Percentiles rank a stretch among this genome's conserved stretches.
Conservation (phyloP, 176 grass and related monocot genomes). For the Eragrostis curvula region DNA sequence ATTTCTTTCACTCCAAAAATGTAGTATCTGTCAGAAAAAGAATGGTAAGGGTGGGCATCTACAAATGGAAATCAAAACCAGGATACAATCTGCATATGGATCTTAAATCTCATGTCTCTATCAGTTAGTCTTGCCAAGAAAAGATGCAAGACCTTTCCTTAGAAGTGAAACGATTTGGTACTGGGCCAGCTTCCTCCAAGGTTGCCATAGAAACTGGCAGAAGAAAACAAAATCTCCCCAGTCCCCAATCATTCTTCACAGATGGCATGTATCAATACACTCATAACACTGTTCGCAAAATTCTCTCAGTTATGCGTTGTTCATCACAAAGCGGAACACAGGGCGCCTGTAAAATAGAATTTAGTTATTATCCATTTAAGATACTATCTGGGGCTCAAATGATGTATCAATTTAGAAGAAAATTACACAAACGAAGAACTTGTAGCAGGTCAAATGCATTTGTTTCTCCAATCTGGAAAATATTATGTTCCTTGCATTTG, state of each 20-base stretch:
- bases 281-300: slow-evolving; percentile 42
- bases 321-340: slow-evolving; percentile 74
- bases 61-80: slow-evolving; percentile 41
- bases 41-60: slow-evolving; percentile 56
- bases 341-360: slow-evolving; percentile 57
- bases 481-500: slow-evolving; percentile 7
- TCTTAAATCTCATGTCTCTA: slow-evolving; percentile 27
- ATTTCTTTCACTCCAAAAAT: slow-evolving; percentile 42
- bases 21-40: slow-evolving; percentile 37
- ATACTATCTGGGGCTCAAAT: neutral
- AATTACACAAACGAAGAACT: slow-evolving; percentile 12
- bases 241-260: slow-evolving; percentile 6
- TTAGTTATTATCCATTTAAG: slow-evolving; percentile 6
- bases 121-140: slow-evolving; percentile 20
- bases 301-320: slow-evolving; percentile 3
- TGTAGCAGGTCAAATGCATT: neutral
- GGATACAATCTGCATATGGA: slow-evolving; percentile 20
- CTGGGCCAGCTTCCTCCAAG: slow-evolving; percentile 20
- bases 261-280: slow-evolving; percentile 18
- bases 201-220: slow-evolving; percentile 23
- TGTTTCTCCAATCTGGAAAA: neutral
- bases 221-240: slow-evolving; percentile 46
- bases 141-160: slow-evolving; percentile 45
- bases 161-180: neutral
- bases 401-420: neutral